Base-by-base conservation (phyloP, 441 rosid species). In the Adansonia rubrostipa region DNA sequence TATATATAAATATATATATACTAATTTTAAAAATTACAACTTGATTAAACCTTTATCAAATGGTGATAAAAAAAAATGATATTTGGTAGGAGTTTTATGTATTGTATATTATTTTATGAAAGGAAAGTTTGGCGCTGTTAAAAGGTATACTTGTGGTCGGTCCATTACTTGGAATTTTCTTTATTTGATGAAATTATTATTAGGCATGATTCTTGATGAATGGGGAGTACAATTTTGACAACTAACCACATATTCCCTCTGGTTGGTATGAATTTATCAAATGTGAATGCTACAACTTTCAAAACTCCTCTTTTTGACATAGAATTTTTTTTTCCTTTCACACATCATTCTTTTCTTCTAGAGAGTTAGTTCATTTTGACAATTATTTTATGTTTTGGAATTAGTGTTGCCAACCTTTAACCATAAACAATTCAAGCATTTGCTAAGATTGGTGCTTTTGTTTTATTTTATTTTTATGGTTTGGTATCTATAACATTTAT, bases 231-330 rank as follows among this genome's bases (percentile, higher is more conserved):
- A 61, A 22, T 24, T 61, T 61, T 61, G 65, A 61, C 40, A 61
- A 22, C 40, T 22, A 3, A 6, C 6, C 61, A 7, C 60, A n/a
- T 5, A 4, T 53, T 53, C 57, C 0, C 13, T 61, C 24, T 4
- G 62, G 62, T 57, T 57, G 62, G 62, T 57, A 19, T 19, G 62
- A 3, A 57, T 19, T 19, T 36, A 9, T 19, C 28, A 8, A 57
- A 56, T 56, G 22, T 56, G 61, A 56, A 56, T 17, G 28, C 62
- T 57, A 17, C 61, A 57, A 19, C 62, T 57, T 57, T 57, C 60
- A 57, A 57, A 57, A 57, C 62, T 57, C 13, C 62, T 17, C 28
- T 19, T 57, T 57, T 57, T 56, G 22, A n/a, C 19, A 5, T 54
- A 1, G 20, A 54, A 54, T n/a, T 54, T 36, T 36, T 36, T 24